Percentiles rank a stretch among this genome's conserved stretches.
Conservation (phyloP, 495 filamentous ascomycete species). For the Hypoxylon cercidicola region DNA sequence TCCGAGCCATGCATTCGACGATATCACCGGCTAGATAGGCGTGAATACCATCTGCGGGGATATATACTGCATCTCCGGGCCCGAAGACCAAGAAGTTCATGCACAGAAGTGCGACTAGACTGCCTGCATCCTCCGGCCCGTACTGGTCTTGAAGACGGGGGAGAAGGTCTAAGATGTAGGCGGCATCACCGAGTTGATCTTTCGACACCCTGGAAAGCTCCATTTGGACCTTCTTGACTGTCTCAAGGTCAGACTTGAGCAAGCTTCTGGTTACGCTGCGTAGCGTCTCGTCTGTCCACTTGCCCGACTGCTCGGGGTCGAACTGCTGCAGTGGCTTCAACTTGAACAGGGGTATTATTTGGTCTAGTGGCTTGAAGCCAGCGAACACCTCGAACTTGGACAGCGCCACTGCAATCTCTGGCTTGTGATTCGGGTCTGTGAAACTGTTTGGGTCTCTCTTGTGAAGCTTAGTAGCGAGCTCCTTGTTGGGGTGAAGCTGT, state of each 20-base stretch:
- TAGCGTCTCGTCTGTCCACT: slow-evolving; percentile 70
- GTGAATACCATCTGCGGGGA: slow-evolving; percentile 82
- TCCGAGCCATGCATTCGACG: slow-evolving; percentile 86
- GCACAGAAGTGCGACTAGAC: slow-evolving; percentile 70
- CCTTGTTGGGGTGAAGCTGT: slow-evolving; percentile 81
- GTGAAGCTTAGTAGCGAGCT: slow-evolving; percentile 71
- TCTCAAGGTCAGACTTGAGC: slow-evolving; percentile 63
- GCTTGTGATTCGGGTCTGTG: slow-evolving; percentile 81
- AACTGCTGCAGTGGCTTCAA: slow-evolving; percentile 61
- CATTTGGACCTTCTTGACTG: slow-evolving; percentile 60
- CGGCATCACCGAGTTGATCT: slow-evolving; percentile 62
- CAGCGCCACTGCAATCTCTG: slow-evolving; percentile 81
- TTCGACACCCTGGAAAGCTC: slow-evolving; percentile 60
- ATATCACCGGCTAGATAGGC: slow-evolving; percentile 83
- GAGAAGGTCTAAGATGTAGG: slow-evolving; percentile 70
- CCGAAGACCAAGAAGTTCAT: slow-evolving; percentile 80
- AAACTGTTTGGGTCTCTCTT: slow-evolving; percentile 70
- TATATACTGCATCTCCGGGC: slow-evolving; percentile 74
- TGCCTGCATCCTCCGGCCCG: slow-evolving; percentile 66
- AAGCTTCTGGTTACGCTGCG: slow-evolving; percentile 67
- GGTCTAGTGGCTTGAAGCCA: slow-evolving; percentile 73
- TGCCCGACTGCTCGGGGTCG: slow-evolving; percentile 53
- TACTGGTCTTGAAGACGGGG: slow-evolving; percentile 74
- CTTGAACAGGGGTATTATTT: slow-evolving; percentile 69
- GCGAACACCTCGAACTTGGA: slow-evolving; percentile 83